Evolutionary conservation across 179 eudicot species (phyloP), one percentile per base, ranked within the genome.

Genomic region (Dionaea muscipula): DNA sequence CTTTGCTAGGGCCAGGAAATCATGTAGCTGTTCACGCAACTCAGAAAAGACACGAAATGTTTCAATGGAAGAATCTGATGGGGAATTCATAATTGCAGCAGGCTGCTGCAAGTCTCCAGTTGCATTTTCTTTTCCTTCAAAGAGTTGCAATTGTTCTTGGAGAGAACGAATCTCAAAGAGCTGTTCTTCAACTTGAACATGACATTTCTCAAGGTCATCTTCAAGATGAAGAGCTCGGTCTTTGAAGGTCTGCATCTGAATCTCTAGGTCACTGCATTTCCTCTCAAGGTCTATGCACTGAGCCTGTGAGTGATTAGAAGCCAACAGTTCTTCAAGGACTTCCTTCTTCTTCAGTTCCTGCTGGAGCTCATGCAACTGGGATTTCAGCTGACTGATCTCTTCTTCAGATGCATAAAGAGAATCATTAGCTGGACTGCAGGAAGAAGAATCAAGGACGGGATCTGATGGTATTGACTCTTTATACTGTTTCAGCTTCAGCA

Each of bases 401-500:
- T 68, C 61, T 51, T 68, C 77, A 46, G 79, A 68, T 52, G 24
- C 31, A 27, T 68, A 27, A 24, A 63, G 24, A 47, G 53, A 59
- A 39, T 54, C 39, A 18, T 20, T 51, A 53, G 52, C 56, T 56
- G 50, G 75, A 68, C 62, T 55, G 38, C 51, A 47, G n/a, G 64
- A 45, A 12, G 68, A 58, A 35, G 71, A 60, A 28, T 44, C 57
- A 63, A 66, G 62, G 15, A 56, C 41, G 0, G 33, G 28, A 43
- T 51, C 39, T 20, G 48, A 19, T 38, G 64, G 43, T 17, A 26
- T 18, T 14, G 27, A 49, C 54, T 48, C 21, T 45, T 21, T 57
- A 39, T 20, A 56, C 27, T 77, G 81, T 73, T 82, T 80, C 56
- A 80, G 72, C 78, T 82, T 73, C 56, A 71, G 64, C 26, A 80